Evolutionary conservation across 495 filamentous ascomycete species (phyloP).

Genomic region (Hypoxylon lienhwacheense): DNA sequence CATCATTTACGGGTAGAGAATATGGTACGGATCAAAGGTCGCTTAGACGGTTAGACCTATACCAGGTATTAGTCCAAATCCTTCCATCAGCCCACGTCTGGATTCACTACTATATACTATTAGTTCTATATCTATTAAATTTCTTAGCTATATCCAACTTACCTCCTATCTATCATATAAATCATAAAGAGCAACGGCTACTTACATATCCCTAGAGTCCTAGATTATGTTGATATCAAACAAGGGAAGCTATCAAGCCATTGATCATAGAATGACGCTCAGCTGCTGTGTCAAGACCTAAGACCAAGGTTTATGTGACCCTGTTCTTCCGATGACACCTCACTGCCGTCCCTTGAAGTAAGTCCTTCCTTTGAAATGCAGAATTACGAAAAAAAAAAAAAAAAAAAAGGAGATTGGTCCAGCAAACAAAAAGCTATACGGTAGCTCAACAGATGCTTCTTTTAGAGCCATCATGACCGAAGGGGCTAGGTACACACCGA

Average conservation of each 20-base stretch:
- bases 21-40: too few relatives aligned
- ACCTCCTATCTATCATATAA: too few relatives aligned
- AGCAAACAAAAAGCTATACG: neutral
- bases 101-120: too few relatives aligned
- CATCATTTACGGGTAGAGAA: too few relatives aligned
- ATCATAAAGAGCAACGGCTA: too few relatives aligned
- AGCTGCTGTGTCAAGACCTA: constrained; percentile 5
- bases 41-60: too few relatives aligned
- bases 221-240: neutral
- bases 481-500: constrained; percentile 24
- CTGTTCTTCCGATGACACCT: neutral
- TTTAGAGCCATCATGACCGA: neutral
- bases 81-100: constrained; percentile 16
- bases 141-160: neutral
- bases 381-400: constrained; percentile 1
- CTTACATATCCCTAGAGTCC: too few relatives aligned
- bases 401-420: too few relatives aligned
- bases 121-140: neutral
- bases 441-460: constrained; percentile 2
- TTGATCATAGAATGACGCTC: constrained; percentile 8
- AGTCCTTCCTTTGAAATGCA: constrained; percentile 4
- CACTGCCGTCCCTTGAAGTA: constrained; percentile 14
- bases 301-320: neutral
- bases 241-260: neutral
- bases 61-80: constrained; percentile 28